Conservation (phyloP, 2,329 filamentous ascomycete genomes). For the Didymellaceae sp. region DNA sequence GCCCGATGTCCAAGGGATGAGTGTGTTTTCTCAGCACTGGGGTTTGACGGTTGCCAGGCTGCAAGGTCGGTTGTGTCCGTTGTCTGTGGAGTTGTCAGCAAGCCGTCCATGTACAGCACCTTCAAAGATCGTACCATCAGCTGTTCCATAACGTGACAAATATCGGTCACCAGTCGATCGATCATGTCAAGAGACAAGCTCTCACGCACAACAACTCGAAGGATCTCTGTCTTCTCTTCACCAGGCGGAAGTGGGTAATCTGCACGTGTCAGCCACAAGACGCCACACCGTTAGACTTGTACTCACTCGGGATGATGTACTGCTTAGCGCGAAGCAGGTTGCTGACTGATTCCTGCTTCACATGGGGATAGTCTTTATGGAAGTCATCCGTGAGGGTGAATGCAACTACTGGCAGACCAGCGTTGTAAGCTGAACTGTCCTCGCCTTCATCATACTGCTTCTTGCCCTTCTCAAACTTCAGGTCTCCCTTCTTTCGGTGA, state of each 20-base stretch:
- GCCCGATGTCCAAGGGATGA: conserved; percentile 35
- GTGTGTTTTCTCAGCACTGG: conserved; percentile 53
- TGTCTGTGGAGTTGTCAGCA: conserved; percentile 30
- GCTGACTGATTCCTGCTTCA: conserved; percentile 69
- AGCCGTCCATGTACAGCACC: too few relatives aligned
- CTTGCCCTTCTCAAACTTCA: conserved; percentile 52
- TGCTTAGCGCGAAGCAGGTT: conserved; percentile 69
- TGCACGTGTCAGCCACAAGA: conserved; percentile 30
- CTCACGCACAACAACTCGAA: conserved; percentile 72
- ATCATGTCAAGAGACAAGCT: conserved; percentile 72
- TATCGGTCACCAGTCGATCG: conserved; percentile 67
- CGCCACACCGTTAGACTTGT: conserved; percentile 4
- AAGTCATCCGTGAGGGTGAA: conserved; percentile 68
- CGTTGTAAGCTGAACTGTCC: conserved; percentile 64
- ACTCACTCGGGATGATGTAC: conserved; percentile 71
- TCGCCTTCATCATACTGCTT: conserved; percentile 55
- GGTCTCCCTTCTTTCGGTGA: conserved; percentile 62
- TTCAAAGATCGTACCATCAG: conserved; percentile 53
- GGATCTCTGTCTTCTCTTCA: conserved; percentile 68
- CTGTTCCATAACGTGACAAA: conserved; percentile 65
- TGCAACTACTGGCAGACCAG: conserved; percentile 72
- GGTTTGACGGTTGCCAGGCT: conserved; percentile 52
- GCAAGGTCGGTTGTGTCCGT: conserved; percentile 60
- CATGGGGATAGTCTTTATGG: conserved; percentile 64
- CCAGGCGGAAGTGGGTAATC: conserved; percentile 70